phyloP scores from a whole-genome alignment of 768 basidiomycete genomes.

The Mycena filopes region DNA sequence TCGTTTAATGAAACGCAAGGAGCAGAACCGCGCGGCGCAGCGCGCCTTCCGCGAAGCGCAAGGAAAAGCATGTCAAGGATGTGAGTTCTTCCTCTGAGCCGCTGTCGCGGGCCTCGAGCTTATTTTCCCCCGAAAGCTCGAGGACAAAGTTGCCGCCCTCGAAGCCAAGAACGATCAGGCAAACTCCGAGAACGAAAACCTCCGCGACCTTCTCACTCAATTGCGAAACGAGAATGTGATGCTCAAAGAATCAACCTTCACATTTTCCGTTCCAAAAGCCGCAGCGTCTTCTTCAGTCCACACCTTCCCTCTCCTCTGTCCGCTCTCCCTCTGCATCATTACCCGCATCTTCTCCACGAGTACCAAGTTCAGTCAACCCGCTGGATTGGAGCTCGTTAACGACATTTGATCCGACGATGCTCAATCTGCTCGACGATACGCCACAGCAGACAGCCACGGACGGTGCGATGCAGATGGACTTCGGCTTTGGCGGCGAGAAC shows the following conservation, averaged over 20 bases:
- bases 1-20: constrained; percentile 88
- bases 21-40: constrained; percentile 97
- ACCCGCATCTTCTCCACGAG: constrained; percentile 34
- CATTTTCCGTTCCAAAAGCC: constrained; percentile 76
- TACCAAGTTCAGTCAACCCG: constrained; percentile 51
- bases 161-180: constrained; percentile 84
- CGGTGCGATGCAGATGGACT: constrained; percentile 70
- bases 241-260: constrained; percentile 85
- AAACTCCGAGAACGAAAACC: constrained; percentile 85
- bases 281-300: constrained; percentile 20
- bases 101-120: constrained; percentile 11
- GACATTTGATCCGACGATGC: constrained; percentile 74
- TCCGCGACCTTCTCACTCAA: constrained; percentile 85
- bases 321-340: constrained; percentile 31
- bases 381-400: constrained; percentile 76
- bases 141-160: constrained; percentile 89
- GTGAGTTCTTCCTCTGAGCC: constrained; percentile 59
- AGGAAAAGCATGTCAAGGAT: constrained; percentile 97
- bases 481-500: constrained; percentile 58
- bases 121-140: constrained; percentile 64
- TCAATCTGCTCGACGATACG: constrained; percentile 71
- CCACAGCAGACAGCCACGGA: constrained; percentile 65
- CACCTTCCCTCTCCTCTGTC: constrained; percentile 34
- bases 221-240: constrained; percentile 89
- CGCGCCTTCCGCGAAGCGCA: constrained; percentile 96